Evolutionary conservation across 1,139 yeast species (phyloP), one percentile per base, ranked within the genome.

Genomic region (Saccharomycopsis crataegensis): DNA sequence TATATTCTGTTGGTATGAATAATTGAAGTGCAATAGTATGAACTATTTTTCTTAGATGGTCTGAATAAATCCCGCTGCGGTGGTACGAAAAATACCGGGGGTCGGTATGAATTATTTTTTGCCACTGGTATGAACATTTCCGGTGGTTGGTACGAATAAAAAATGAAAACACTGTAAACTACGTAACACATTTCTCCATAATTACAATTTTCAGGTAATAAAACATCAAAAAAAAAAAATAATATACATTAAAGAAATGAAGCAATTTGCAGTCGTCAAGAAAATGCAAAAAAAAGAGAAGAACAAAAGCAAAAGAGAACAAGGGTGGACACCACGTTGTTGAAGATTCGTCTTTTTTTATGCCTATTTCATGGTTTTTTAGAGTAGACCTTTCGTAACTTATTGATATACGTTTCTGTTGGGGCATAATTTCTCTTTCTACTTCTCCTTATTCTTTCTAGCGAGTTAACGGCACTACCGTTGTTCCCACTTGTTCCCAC

Each of bases 371-470:
- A 36, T 17, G 33, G 14, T 17, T 43, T 43, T 22, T 48, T 48
- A 22, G 36, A 48, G 31, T 54, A 47, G 8, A 56, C 37, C 34
- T 54, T 54, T 38, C 58, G 42, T 16, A 56, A 44, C 46, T 56
- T 56, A 17, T 48, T 52, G 14, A 56, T 51, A 43, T 56, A 56
- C n/a, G 43, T 43, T 44, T 56, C 58, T 6, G 58, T 56, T 14
- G 57, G 55, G 33, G 42, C 42, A 37, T 51, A 56, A 14, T 34
- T 44, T 49, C 54, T 54, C 44, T 49, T 55, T 17, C 51, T 51
- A 3, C 48, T 14, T 17, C 41, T 42, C 38, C 46, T 49, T 31
- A 56, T 48, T 16, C 33, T 43, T 12, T 53, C 48, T 17, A 46
- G n/a, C 8, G 41, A 28, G 43, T 40, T 49, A 17, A 44, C 37